A percentile compares a stretch with the other conserved stretches of the same genome.
phyloP scores from a whole-genome alignment of 1,139 yeast genomes.

The Magnusiomyces sp. region DNA sequence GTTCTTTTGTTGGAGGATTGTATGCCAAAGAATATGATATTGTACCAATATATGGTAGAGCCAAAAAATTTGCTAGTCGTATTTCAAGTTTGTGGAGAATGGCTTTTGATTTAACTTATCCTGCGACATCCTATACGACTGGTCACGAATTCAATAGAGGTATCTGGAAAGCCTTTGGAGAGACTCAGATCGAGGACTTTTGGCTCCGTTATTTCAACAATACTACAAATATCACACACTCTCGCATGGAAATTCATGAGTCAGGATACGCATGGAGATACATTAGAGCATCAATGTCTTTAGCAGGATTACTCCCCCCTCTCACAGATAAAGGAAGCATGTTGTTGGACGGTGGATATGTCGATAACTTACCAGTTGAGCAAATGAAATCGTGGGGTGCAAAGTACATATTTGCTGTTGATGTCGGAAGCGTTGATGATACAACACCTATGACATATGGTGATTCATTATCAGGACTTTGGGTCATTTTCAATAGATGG shows the following conservation, averaged over 20 bases:
- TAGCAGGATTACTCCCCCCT: constrained; percentile 87
- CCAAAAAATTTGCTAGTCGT: constrained; percentile 78
- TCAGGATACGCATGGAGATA: constrained; percentile 94
- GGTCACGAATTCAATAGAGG: constrained; percentile 97
- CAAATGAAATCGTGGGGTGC: constrained; percentile 88
- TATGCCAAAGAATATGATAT: constrained; percentile 88
- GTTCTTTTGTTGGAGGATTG: constrained; percentile 90
- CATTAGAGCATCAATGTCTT: constrained; percentile 91
- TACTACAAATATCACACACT: constrained; percentile 92
- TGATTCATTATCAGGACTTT: constrained; percentile 82
- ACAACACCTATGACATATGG: constrained; percentile 87
- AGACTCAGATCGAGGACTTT: constrained; percentile 86
- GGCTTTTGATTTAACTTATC: constrained; percentile 77
- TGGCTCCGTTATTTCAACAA: constrained; percentile 87
- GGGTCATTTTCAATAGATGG: constrained; percentile 85
- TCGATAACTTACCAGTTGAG: constrained; percentile 84
- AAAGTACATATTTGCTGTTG: constrained; percentile 84
- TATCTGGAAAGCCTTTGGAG: constrained; percentile 92
- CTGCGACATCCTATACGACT: constrained; percentile 88
- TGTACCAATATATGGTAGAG: constrained; percentile 83
- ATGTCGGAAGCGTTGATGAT: constrained; percentile 93
- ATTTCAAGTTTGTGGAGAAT: constrained; percentile 83
- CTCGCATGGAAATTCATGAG: constrained; percentile 89
- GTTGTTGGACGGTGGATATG: constrained; percentile 93
- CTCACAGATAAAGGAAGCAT: constrained; percentile 77